Evolutionary conservation across 176 grass and related monocot genomes (phyloP), one percentile per base, ranked within the genome.

Genomic region (Raddia guianensis): DNA sequence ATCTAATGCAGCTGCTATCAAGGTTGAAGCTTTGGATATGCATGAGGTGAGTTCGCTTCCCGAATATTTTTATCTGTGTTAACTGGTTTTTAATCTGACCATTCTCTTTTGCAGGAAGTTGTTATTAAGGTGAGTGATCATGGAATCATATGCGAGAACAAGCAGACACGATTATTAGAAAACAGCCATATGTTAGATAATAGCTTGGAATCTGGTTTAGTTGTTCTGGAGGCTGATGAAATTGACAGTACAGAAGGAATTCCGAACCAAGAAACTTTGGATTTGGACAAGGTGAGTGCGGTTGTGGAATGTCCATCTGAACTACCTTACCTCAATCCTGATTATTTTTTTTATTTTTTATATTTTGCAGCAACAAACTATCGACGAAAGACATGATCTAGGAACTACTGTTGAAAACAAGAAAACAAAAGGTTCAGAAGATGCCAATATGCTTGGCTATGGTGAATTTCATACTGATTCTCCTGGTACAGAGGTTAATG

Each of bases 281-380:
- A 72, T 50, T 45, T 78, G 66, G 73, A 83, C 27, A 83, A 73
- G 66, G 80, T 87, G 55, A 65, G 18, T 72, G 49, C 12, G 3
- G 40, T 37, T 65, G 74, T 73, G 78, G 40, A 87, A 87, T 58
- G 12, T 78, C 67, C 60, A 83, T 61, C 72, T 63, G 49, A 47
- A 81, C 9, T 80, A 57, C 13, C 64, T 57, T 80, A 33, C 75
- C 37, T 21, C 1, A 70, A 40, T 75, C 70, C 56, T 85, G 49
- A 84, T 68, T 66, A 47, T 50, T 75, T 40, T 13, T 65, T 43
- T 32, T 89, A 84, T 68, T 66, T 46, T 50, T 75, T 40, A 13
- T 65, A 32, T 32, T 89, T 50, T 89, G 48, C 72, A 83, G 84
- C 80, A 91, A 72, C 56, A 72, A 79, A 58, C 64, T 81, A 72